Conservation (phyloP, 495 filamentous ascomycete genomes). For the Rhypophila decipiens region DNA sequence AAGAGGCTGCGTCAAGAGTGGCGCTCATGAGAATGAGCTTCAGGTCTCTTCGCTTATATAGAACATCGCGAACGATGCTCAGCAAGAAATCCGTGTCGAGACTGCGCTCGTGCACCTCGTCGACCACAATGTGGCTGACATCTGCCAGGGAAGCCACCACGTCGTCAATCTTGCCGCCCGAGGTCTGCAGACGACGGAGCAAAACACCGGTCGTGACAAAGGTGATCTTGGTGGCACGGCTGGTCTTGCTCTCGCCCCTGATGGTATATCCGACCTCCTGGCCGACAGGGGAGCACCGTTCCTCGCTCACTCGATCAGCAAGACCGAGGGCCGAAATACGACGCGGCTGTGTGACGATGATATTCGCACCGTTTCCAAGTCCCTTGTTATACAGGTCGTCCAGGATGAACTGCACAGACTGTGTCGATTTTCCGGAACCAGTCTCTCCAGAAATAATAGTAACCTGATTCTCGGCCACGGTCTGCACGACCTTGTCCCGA, state of each 20-base stretch:
- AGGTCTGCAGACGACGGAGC: conserved; percentile 79
- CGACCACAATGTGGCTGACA: conserved; percentile 91
- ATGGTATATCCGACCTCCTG: conserved; percentile 94
- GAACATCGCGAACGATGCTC: conserved; percentile 78
- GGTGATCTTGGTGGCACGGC: conserved; percentile 69
- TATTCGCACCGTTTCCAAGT: conserved; percentile 74
- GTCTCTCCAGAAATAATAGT: conserved; percentile 97
- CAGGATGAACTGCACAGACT: conserved; percentile 91
- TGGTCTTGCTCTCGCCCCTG: conserved; percentile 74
- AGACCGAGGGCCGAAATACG: conserved; percentile 91
- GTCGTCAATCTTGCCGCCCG: conserved; percentile 67
- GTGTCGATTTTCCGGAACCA: conserved; percentile 93
- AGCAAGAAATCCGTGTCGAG: conserved; percentile 93
- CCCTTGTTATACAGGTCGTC: conserved; percentile 79
- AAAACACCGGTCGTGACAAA: conserved; percentile 98
- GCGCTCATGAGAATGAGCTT: conserved; percentile 98
- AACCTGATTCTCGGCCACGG: conserved; percentile 70
- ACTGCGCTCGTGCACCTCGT: conserved; percentile 95
- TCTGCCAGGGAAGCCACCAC: conserved; percentile 74
- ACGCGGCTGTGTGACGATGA: conserved; percentile 91
- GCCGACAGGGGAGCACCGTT: conserved; percentile 74
- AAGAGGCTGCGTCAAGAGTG: conserved; percentile 84
- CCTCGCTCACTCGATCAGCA: conserved; percentile 89
- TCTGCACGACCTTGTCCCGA: conserved; percentile 64
- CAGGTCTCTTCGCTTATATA: conserved; percentile 68